phyloP scores from a whole-genome alignment of 768 basidiomycete genomes.

The Mrakia blollopis region DNA sequence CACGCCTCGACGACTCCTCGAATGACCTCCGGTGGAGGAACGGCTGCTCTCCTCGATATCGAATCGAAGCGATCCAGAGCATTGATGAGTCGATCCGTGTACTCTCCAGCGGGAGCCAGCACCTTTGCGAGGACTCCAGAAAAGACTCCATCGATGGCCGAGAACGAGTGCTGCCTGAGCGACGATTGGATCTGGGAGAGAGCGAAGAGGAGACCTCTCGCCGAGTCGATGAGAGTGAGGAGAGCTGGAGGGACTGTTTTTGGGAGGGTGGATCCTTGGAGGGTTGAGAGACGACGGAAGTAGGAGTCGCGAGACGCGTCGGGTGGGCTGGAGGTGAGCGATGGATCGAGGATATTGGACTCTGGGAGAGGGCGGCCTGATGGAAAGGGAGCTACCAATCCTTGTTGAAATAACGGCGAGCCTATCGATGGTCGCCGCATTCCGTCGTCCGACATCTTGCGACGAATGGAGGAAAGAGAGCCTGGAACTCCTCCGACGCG shows the following conservation, averaged over 20 bases:
- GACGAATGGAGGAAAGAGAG: background rate
- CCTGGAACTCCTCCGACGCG: background rate
- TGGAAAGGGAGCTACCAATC: background rate
- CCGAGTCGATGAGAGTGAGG: slow-evolving; percentile 70
- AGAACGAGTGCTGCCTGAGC: slow-evolving; percentile 77
- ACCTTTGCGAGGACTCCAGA: slow-evolving; percentile 75
- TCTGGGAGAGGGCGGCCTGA: background rate
- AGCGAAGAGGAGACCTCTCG: slow-evolving; percentile 85
- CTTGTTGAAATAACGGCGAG: background rate
- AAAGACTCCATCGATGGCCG: slow-evolving; percentile 74
- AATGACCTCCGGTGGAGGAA: slow-evolving; percentile 68
- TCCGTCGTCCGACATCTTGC: slow-evolving; percentile 15
- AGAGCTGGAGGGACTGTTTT: slow-evolving; percentile 67
- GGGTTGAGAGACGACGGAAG: slow-evolving; percentile 81
- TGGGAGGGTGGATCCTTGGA: slow-evolving; percentile 59
- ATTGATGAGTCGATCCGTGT: slow-evolving; percentile 77
- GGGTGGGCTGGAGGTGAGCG: slow-evolving; percentile 21
- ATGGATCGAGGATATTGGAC: background rate
- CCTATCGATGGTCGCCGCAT: slow-evolving; percentile 6
- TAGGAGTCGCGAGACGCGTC: slow-evolving; percentile 83
- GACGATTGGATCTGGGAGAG: slow-evolving; percentile 86
- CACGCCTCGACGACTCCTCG: slow-evolving; percentile 75
- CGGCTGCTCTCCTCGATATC: slow-evolving; percentile 58
- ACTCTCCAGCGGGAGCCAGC: slow-evolving; percentile 73
- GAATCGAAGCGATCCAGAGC: slow-evolving; percentile 88